Evolutionary conservation across 2,329 filamentous ascomycete species (phyloP).

Genomic region (Aureobasidium sp.): DNA sequence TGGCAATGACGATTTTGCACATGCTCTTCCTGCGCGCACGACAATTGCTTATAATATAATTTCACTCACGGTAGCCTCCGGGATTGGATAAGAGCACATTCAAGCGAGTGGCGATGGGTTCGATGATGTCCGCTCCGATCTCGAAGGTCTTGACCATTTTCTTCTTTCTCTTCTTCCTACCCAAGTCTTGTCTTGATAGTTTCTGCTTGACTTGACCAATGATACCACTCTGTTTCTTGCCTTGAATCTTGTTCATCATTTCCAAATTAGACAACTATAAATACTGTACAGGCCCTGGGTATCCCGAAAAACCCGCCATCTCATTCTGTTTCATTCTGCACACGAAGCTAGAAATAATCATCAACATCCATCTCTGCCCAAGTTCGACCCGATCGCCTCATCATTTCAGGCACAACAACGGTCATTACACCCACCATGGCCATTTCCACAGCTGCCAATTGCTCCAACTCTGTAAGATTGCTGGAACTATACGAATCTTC

Average conservation of each 20-base stretch:
- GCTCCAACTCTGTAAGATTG: neutral
- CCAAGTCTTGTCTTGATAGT: neutral
- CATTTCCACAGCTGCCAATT: neutral
- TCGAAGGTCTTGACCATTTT: neutral
- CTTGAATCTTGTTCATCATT: neutral
- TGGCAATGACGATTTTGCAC: neutral
- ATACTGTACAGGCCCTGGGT: no score
- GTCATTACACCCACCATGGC: neutral
- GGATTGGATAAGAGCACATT: neutral
- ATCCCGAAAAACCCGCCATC: neutral
- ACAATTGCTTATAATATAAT: neutral
- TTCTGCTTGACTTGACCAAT: neutral
- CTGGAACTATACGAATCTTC: neutral
- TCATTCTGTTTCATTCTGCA: neutral
- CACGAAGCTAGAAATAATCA: neutral
- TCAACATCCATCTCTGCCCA: neutral
- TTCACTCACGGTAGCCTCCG: neutral
- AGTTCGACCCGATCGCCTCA: no score
- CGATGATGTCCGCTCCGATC: neutral
- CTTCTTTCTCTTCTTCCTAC: neutral
- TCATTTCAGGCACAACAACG: neutral
- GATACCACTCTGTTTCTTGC: conserved; percentile 6
- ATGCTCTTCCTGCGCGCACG: neutral
- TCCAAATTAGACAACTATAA: neutral
- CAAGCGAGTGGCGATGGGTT: neutral